Conservation (phyloP, 192 early-diverging fungal genomes). For the Rhizophlyctis rosea region DNA sequence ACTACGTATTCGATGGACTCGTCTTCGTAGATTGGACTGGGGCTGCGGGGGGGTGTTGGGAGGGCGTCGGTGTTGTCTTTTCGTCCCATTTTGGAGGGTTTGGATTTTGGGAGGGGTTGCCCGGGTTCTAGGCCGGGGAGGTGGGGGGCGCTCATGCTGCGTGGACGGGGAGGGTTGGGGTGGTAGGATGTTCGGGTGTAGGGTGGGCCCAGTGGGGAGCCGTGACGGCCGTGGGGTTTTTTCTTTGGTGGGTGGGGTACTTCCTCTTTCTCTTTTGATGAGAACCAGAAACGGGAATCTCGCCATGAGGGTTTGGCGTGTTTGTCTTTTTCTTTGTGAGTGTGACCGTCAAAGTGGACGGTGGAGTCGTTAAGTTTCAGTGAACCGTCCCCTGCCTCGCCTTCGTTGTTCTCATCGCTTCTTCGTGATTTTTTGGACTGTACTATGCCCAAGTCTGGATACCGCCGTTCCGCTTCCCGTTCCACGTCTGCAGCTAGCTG, state of each 20-base stretch:
- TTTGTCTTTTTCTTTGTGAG: background rate
- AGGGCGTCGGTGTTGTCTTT: background rate
- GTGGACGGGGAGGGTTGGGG: background rate
- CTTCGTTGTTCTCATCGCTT: too few species aligned
- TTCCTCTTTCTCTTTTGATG: background rate
- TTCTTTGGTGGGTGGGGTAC: background rate
- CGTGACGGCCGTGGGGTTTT: too few species aligned
- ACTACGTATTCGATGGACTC: too few species aligned
- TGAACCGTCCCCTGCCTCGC: background rate
- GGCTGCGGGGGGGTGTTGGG: background rate
- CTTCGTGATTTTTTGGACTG: background rate
- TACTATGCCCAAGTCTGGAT: background rate
- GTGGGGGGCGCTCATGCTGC: background rate
- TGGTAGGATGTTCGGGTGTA: too few species aligned
- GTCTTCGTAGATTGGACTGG: too few species aligned
- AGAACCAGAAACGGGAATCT: background rate
- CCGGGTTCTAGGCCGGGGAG: too few species aligned
- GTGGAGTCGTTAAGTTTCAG: background rate
- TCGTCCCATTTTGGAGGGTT: too few species aligned
- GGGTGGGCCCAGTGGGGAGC: too few species aligned
- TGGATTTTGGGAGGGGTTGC: too few species aligned
- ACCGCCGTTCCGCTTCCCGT: background rate
- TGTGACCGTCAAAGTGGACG: too few species aligned
- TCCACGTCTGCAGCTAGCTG: background rate
- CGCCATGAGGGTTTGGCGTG: too few species aligned